These are phyloP conservation scores for Cystobasidiopsis lactophilus DNA, from an alignment of 768 basidiomycete genomes.

Conservation along the genomic window DNA sequence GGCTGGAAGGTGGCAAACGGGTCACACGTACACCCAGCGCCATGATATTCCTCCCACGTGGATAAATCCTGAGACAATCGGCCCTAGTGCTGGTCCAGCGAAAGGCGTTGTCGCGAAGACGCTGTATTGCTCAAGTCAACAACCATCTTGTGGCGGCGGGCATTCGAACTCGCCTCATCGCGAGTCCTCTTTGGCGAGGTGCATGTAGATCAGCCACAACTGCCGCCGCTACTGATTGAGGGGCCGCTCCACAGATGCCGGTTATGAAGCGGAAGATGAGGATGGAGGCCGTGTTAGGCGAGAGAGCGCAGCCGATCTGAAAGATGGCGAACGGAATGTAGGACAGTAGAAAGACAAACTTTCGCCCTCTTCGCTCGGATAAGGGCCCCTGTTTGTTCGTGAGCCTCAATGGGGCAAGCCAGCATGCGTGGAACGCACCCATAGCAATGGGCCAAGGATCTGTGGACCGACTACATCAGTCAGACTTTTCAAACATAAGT, in stretches of 20 bases:
- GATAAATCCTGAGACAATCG: conserved; percentile 16
- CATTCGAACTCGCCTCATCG: no score
- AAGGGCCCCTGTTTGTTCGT: conserved; percentile 6
- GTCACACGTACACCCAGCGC: conserved; percentile 15
- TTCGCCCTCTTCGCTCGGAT: conserved; percentile 14
- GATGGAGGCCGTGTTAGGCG: conserved; percentile 6
- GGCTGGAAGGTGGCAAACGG: neutral
- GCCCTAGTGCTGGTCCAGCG: conserved; percentile 15
- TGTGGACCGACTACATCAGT: no score
- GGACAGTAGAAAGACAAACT: conserved; percentile 10
- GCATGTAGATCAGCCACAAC: conserved; percentile 17
- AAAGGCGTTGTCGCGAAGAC: conserved; percentile 16
- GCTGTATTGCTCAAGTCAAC: no score
- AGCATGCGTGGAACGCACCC: no score
- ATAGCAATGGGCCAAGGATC: no score
- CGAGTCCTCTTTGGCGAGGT: no score
- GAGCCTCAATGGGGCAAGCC: no score
- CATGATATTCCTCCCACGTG: conserved; percentile 8
- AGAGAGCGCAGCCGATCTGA: conserved; percentile 16
- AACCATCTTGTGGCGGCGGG: no score
- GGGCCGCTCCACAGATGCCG: conserved; percentile 16
- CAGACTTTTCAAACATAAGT: no score
- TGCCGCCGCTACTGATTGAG: conserved; percentile 1
- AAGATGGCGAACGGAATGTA: conserved; percentile 14
- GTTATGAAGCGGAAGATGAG: conserved; percentile 18